Conservation (phyloP, 2,329 filamentous ascomycete genomes). For the Fonsecaea erecta region DNA sequence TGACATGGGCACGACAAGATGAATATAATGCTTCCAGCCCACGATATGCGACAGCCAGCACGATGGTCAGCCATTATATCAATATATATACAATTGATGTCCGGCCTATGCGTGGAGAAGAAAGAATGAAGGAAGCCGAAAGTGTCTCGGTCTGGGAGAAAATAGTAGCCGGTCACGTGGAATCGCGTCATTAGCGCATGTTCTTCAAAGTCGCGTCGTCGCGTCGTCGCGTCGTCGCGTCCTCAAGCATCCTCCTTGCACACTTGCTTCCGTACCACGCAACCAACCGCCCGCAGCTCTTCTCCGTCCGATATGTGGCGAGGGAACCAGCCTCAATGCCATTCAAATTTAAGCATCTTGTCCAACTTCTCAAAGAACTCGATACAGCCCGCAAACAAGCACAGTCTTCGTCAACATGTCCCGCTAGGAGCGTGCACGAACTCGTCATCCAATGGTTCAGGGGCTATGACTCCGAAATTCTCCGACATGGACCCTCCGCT, state of each 20-base stretch:
- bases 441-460: constrained; percentile 70
- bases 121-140: neutral
- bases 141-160: neutral
- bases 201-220: neutral
- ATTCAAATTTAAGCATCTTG: constrained; percentile 69
- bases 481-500: constrained; percentile 61
- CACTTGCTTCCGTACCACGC: neutral
- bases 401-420: constrained; percentile 40
- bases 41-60: neutral
- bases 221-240: neutral
- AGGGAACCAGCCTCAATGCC: constrained; percentile 42
- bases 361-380: constrained; percentile 72
- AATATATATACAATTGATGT: neutral
- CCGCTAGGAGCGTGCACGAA: constrained; percentile 46
- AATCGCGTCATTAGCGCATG: neutral
- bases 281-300: neutral
- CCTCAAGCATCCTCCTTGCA: neutral
- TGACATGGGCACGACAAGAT: neutral
- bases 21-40: neutral
- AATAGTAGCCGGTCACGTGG: neutral
- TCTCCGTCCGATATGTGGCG: neutral
- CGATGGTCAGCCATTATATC: neutral
- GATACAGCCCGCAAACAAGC: constrained; percentile 55
- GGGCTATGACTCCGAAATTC: constrained; percentile 63
- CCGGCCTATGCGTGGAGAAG: neutral